A percentile compares a stretch with the other conserved stretches of the same genome.
Conservation (phyloP, 1,139 yeast genomes). For the Pneumocystis jirovecii region DNA sequence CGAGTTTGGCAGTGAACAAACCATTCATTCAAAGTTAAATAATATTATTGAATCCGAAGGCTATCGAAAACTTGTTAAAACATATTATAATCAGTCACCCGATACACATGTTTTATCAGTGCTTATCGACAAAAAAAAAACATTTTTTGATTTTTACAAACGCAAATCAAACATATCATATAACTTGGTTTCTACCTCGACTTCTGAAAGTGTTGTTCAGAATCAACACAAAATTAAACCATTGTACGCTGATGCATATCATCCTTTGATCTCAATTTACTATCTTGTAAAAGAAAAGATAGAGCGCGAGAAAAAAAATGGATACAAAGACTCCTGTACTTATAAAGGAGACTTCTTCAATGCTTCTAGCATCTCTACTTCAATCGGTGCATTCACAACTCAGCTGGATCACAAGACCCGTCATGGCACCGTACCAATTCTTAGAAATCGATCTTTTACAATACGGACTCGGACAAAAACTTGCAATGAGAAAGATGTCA, state of each 20-base stretch:
- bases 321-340: constrained; percentile 30
- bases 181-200: constrained; percentile 8
- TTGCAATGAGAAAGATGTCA: constrained; percentile 9
- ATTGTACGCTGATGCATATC: constrained; percentile 41
- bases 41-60: constrained; percentile 48
- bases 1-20: constrained; percentile 60
- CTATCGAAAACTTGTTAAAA: constrained; percentile 49
- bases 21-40: constrained; percentile 43
- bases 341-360: constrained; percentile 10
- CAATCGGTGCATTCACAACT: not conserved
- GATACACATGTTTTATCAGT: not conserved
- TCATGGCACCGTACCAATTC: not conserved
- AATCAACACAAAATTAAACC: constrained; percentile 57
- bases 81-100: constrained; percentile 39
- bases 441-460: not conserved
- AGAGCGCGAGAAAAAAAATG: constrained; percentile 32
- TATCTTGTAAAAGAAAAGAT: constrained; percentile 71
- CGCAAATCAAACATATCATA: constrained; percentile 8
- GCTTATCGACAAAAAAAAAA: constrained; percentile 9
- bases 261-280: constrained; percentile 78
- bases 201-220: constrained; percentile 6
- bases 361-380: constrained; percentile 13
- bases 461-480: constrained; percentile 9
- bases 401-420: constrained; percentile 2
- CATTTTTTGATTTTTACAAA: constrained; percentile 20